Percentiles rank a stretch among this genome's conserved stretches.
Evolutionary conservation across 2,329 filamentous ascomycete genomes (phyloP).

Genomic region (Ciborinia camelliae): DNA sequence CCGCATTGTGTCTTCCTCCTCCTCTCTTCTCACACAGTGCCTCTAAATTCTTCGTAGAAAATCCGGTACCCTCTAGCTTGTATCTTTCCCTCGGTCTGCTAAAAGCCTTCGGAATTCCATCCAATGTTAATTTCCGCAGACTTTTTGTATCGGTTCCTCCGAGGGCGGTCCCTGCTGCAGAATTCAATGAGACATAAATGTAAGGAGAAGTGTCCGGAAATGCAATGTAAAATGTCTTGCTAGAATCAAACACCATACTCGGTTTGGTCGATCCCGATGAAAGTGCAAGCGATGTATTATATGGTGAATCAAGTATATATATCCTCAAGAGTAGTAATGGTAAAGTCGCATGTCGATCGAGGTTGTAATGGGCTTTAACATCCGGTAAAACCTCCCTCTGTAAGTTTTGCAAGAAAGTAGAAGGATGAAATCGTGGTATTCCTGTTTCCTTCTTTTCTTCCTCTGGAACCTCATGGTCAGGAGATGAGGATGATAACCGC

Average conservation of each 20-base stretch:
- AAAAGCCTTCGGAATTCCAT: constrained; percentile 78
- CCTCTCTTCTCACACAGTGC: constrained; percentile 69
- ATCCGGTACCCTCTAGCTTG: constrained; percentile 61
- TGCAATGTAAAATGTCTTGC: constrained; percentile 72
- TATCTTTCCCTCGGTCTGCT: constrained; percentile 72
- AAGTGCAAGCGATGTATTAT: constrained; percentile 58
- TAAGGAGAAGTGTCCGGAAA: constrained; percentile 79
- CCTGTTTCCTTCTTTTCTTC: constrained; percentile 42
- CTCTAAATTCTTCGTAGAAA: constrained; percentile 68
- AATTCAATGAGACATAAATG: constrained; percentile 66
- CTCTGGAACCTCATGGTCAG: constrained; percentile 27
- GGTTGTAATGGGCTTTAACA: constrained; percentile 79
- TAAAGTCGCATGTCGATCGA: constrained; percentile 66
- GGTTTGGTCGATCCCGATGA: constrained; percentile 24
- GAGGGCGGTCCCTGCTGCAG: constrained; percentile 49
- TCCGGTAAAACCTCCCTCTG: constrained; percentile 72
- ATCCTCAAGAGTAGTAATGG: constrained; percentile 73
- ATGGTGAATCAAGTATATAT: constrained; percentile 76
- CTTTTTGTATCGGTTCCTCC: constrained; percentile 52
- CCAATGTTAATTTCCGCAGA: constrained; percentile 67
- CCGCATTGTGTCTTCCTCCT: constrained; percentile 64
- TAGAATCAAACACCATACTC: constrained; percentile 51
- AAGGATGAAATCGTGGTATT: constrained; percentile 73
- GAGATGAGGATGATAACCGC: constrained; percentile 41
- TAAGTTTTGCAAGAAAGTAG: constrained; percentile 74